Percentiles rank a stretch among this genome's conserved stretches.
Evolutionary conservation across 1,284 basidiomycete genomes (phyloP).

Genomic region (Ustilago sp.): DNA sequence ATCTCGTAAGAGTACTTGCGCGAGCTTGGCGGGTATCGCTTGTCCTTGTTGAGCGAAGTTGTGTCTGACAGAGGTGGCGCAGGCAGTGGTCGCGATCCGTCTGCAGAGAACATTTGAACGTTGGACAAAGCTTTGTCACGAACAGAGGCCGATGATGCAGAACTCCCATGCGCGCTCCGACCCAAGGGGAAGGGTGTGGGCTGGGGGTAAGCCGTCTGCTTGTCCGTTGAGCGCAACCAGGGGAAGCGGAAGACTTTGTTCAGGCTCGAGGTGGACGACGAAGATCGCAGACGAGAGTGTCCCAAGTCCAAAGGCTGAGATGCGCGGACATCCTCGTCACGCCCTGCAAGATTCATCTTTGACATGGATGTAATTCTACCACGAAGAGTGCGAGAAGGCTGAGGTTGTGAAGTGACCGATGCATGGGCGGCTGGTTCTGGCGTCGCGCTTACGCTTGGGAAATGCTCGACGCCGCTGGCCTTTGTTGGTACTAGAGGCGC

Average conservation of each 20-base stretch:
- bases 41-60: conserved; percentile 20
- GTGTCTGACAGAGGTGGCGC: conserved; percentile 20
- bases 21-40: conserved; percentile 38
- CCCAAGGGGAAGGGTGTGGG: conserved; percentile 25
- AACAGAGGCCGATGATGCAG: conserved; percentile 6
- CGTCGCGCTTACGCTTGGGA: conserved; percentile 1
- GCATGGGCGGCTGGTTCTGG: background rate
- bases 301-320: background rate
- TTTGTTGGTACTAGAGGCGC: conserved; percentile 22
- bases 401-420: background rate
- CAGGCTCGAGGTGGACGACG: conserved; percentile 34
- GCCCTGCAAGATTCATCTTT: conserved; percentile 12
- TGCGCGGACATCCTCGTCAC: conserved; percentile 1
- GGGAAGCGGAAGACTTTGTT: conserved; percentile 49
- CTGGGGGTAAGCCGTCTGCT: conserved; percentile 16
- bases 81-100: conserved; percentile 16
- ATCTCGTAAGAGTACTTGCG: conserved; percentile 42
- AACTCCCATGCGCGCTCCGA: conserved; percentile 14
- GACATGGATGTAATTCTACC: conserved; percentile 31
- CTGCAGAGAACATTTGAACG: conserved; percentile 16
- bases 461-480: background rate
- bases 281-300: conserved; percentile 27
- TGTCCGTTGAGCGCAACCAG: conserved; percentile 29
- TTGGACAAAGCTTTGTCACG: conserved; percentile 17
- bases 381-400: conserved; percentile 19